Evolutionary conservation across 192 early-diverging fungal genomes (phyloP), one percentile per base, ranked within the genome.

Genomic region (Entrophospora sp.): DNA sequence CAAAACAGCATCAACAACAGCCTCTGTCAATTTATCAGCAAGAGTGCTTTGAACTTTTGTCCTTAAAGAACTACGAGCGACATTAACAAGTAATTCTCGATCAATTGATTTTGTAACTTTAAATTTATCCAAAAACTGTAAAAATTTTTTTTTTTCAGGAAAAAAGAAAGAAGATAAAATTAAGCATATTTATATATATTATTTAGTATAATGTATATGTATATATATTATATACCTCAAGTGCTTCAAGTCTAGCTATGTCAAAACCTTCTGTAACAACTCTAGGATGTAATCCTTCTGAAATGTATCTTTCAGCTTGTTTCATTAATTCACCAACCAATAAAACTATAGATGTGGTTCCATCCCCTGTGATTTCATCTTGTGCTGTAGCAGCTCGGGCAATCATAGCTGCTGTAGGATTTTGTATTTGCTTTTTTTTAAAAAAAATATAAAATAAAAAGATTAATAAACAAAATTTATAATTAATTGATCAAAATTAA

Each of bases 321-420:
- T 96, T 97, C 75, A 99, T 79, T 22, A 99, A 82, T 79, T 99
- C 97, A 43, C 92, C 97, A 51, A 99, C 95, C 34, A 98, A 79
- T 48, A 99, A 80, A 9, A 99, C 95, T 69, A 98, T 91, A 12
- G 92, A 92, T 3, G 97, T 99, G 20, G 97, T 99, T 51, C 97
- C 97, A 66, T 99, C 97, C 43, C 97, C 97, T 28, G 95, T 97
- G 38, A 98, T 88, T 69, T 99, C 97, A 79, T 99, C 97, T 78
- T 99, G 97, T 27, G 95, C 95, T 22, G 94, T 97, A 1, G 97
- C 94, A n/a, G 97, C 92, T 16, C 94, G 85, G 24, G 97, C 97
- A 75, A 99, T 97, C 97, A 99, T 99, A 61, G 91, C 89, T 24
- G 97, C 97, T 4, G 95, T 96, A 6, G 97, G 97, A 77, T 99